Conservation (phyloP, 2,329 filamentous ascomycete species). For the Aspergillus melleus region DNA sequence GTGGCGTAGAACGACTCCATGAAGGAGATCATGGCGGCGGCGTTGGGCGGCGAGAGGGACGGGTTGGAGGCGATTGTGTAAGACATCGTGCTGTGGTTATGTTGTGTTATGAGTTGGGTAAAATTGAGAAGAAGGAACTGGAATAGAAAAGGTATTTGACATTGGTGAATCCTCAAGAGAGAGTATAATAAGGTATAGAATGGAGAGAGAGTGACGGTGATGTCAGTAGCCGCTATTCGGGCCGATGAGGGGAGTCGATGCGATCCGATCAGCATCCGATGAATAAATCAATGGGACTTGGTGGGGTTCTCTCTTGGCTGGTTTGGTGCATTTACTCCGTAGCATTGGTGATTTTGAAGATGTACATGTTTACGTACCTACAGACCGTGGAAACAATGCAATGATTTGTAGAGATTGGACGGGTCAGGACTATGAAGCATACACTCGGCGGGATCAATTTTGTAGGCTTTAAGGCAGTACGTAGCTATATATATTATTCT, state of each 20-base stretch:
- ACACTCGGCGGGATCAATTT: neutral
- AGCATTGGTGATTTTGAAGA: neutral
- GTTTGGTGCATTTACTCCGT: too few species aligned
- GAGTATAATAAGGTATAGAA: neutral
- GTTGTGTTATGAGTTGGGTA: neutral
- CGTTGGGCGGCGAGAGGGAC: conserved; percentile 26
- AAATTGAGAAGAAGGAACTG: neutral
- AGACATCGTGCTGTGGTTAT: conserved; percentile 26
- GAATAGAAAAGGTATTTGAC: neutral
- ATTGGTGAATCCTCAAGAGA: neutral
- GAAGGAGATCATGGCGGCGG: conserved; percentile 29
- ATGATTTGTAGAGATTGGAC: too few species aligned
- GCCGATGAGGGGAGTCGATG: neutral
- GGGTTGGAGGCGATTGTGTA: conserved; percentile 32
- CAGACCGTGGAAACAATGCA: too few species aligned
- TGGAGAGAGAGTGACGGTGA: neutral
- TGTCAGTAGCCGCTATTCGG: neutral
- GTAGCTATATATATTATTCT: neutral
- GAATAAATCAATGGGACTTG: neutral
- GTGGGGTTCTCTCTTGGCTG: neutral
- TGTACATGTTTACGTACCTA: too few species aligned
- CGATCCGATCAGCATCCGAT: neutral
- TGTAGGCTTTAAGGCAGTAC: neutral
- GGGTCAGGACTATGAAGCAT: neutral
- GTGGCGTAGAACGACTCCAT: conserved; percentile 38